Evolutionary conservation across 352 stramenopile genomes (phyloP), one percentile per base, ranked within the genome.

Genomic region (Phytophthora sansomeana): DNA sequence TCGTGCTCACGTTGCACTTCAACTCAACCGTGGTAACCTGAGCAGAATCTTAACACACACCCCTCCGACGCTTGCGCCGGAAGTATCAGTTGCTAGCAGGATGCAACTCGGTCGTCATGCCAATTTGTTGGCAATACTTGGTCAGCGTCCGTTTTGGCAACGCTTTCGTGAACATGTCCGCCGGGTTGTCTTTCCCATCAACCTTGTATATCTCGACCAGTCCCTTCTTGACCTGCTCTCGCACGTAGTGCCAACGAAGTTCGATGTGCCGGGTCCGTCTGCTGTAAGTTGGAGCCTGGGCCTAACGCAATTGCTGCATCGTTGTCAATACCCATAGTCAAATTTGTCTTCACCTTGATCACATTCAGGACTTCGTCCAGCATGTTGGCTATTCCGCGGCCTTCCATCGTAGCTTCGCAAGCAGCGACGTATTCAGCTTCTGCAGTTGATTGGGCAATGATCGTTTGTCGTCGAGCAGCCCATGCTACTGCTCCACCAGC

Each of bases 381-480:
- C 42, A 61, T 69, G 49, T 58, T 69, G 1, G 46, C 30, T 10
- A 64, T 58, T 6, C 52, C 53, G 28, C 47, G 42, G 0, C 43
- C 46, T 58, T 63, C 58, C 43, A 63, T 68, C 10, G 46, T 46
- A 8, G 58, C 49, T 43, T 74, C 44, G 13, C 32, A 55, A 26
- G 41, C 36, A 4, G 39, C 41, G 3, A 58, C n/a, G 36, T 69
- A 68, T 24, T 74, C 58, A 3, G 65, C 48, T 51, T 71, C 63
- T 1, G 54, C 51, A 1, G 63, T 71, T 0, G 39, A 71, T 30
- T 57, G 38, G 0, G 63, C 58, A 3, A 50, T 49, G 7, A 69
- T 60, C 3, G 46, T 65, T 14, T 74, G 56, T 24, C 58, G 42
- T 30, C 58, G 29, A 16, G 57, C 41, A 29, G 24, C 41, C 57